A percentile compares a stretch with the other conserved stretches of the same genome.
Evolutionary conservation across 495 filamentous ascomycete species (phyloP).

Genomic region (Corynascus novoguineensis): DNA sequence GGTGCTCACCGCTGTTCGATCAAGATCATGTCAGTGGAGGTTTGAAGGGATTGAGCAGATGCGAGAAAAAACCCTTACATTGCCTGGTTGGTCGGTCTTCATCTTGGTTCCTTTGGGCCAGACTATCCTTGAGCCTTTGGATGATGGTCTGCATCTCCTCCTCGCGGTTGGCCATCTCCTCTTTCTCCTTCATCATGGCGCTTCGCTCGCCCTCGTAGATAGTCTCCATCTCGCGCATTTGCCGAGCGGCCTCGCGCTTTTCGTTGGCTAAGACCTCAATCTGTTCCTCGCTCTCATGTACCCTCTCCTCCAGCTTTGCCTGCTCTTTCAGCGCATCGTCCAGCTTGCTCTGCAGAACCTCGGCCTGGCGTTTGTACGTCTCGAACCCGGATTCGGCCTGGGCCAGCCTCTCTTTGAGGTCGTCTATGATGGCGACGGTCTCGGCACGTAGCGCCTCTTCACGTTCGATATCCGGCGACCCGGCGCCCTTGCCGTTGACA

Average conservation of each 20-base stretch:
- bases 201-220: constrained; percentile 86
- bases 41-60: not conserved
- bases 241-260: constrained; percentile 68
- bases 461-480: constrained; percentile 44
- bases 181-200: constrained; percentile 83
- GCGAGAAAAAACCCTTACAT: constrained; percentile 48
- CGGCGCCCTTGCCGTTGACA: constrained; percentile 45
- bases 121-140: constrained; percentile 80
- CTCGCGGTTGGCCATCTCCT: constrained; percentile 73
- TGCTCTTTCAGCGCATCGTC: constrained; percentile 84
- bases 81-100: constrained; percentile 61
- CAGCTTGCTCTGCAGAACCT: constrained; percentile 76
- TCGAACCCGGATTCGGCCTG: constrained; percentile 75
- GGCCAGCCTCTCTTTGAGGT: constrained; percentile 72
- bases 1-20: constrained; percentile 45
- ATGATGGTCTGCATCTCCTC: constrained; percentile 86
- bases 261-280: constrained; percentile 75
- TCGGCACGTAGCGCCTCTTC: constrained; percentile 56
- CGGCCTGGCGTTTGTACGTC: constrained; percentile 74
- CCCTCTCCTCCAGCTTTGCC: constrained; percentile 72
- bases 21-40: constrained; percentile 11
- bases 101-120: constrained; percentile 67
- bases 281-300: constrained; percentile 75
- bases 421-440: constrained; percentile 73
- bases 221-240: constrained; percentile 81